Evolutionary conservation across 495 filamentous ascomycete species (phyloP).

Genomic region (Talaromyces ruber): DNA sequence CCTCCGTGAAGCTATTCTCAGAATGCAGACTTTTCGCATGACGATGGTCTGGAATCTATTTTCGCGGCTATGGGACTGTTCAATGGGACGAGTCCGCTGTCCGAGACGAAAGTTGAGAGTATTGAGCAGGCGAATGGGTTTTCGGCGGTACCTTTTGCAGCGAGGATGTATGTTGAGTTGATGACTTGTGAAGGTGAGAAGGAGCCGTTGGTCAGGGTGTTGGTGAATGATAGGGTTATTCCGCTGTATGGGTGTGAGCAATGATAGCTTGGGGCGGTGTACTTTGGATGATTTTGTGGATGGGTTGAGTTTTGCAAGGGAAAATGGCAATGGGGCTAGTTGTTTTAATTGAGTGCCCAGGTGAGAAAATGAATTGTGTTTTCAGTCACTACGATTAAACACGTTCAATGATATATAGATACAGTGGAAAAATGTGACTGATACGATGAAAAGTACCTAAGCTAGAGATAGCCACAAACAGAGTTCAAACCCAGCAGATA

Average conservation of each 20-base stretch:
- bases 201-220: conserved; percentile 50
- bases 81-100: conserved; percentile 33
- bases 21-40: conserved; percentile 69
- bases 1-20: too few species aligned
- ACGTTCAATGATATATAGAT: too few species aligned
- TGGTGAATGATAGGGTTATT: conserved; percentile 64
- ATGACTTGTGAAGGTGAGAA: conserved; percentile 42
- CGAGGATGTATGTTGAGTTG: conserved; percentile 63
- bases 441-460: too few species aligned
- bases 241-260: conserved; percentile 50
- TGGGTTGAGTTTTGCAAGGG: conserved; percentile 52
- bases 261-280: conserved; percentile 52
- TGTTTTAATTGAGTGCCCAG: conserved; percentile 52
- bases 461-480: too few species aligned
- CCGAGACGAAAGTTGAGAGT: conserved; percentile 30
- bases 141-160: conserved; percentile 59
- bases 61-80: conserved; percentile 56
- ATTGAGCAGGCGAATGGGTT: conserved; percentile 37
- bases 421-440: too few species aligned
- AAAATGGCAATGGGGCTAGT: conserved; percentile 52
- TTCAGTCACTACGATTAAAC: too few species aligned
- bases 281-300: conserved; percentile 49
- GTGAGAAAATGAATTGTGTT: too few species aligned
- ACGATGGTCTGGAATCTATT: conserved; percentile 60
- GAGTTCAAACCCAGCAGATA: too few species aligned